Evolutionary conservation across 768 basidiomycete species (phyloP), one percentile per base, ranked within the genome.

Genomic region (Rhodosporidiobolus odoratus): DNA sequence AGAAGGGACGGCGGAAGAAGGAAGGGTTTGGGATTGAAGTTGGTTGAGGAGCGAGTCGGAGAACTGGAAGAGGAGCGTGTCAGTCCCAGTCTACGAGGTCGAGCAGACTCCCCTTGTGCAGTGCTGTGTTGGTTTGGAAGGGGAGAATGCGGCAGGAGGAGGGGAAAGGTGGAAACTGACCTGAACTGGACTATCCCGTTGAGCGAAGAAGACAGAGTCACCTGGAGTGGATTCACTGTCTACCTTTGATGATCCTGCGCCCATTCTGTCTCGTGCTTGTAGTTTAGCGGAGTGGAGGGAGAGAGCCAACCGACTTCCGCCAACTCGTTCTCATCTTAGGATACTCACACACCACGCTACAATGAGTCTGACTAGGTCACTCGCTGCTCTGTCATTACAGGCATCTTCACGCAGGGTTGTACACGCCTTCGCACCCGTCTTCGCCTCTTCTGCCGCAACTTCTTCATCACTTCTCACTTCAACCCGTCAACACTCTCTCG

Each of bases 31-130:
- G 40, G 53, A 27, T 27, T 86, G 83, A 71, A 93, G 87, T 66
- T 88, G 86, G 82, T 88, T 86, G 77, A 93, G 86, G 66, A 94
- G 86, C 79, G 88, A 86, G 57, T 85, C 85, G n/a, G 89, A 89
- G 81, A 94, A 90, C 91, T 93, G 75, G 4, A 17, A 40, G 25
- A 23, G 23, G n/a, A 21, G n/a, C 6, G 48, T 17, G 43, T 32
- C 35, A 48, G 63, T 21, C 27, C 48, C 1, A 38, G 38, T 21
- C 45, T 8, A 3, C 30, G 32, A 50, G 30, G 41, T n/a, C 21
- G 38, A 8, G 5, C 52, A 4, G 27, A 15, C 27, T 19, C 27
- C 17, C 10, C n/a, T n/a, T n/a, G 25, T 25, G 37, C 30, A 15
- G 62, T 41, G 35, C 4, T 41, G 12, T 30, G 0, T 23, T 10